phyloP scores from a whole-genome alignment of 1,139 yeast species.

The Protomyces inouyei region DNA sequence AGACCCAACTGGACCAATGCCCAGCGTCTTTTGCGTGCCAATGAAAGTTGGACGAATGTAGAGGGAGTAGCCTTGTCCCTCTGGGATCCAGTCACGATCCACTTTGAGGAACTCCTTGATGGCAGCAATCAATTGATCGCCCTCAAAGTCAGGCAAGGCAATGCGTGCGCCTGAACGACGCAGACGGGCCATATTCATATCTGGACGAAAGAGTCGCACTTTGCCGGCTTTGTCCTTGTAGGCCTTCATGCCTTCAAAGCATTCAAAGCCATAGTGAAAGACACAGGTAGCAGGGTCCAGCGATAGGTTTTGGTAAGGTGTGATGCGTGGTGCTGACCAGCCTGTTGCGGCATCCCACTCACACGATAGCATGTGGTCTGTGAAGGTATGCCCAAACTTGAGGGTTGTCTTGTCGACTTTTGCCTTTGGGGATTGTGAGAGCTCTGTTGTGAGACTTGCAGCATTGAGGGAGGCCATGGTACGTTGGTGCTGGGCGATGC shows the following conservation, averaged over 20 bases:
- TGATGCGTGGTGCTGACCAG: slow-evolving; percentile 81
- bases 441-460: slow-evolving; percentile 56
- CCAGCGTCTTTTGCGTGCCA: slow-evolving; percentile 82
- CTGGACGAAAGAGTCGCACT: slow-evolving; percentile 81
- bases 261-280: slow-evolving; percentile 89
- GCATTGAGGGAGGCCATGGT: slow-evolving; percentile 50
- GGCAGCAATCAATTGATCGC: slow-evolving; percentile 66
- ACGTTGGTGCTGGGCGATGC: background rate
- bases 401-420: slow-evolving; percentile 69
- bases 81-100: slow-evolving; percentile 75
- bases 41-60: slow-evolving; percentile 92
- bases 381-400: slow-evolving; percentile 79
- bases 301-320: slow-evolving; percentile 69
- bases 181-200: slow-evolving; percentile 87
- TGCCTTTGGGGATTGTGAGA: slow-evolving; percentile 56
- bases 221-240: slow-evolving; percentile 56
- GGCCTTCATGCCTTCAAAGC: slow-evolving; percentile 96
- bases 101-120: slow-evolving; percentile 67
- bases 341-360: slow-evolving; percentile 77
- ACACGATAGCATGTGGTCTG: slow-evolving; percentile 85
- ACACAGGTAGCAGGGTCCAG: slow-evolving; percentile 86
- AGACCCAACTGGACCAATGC: slow-evolving; percentile 72
- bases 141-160: slow-evolving; percentile 78
- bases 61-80: slow-evolving; percentile 79
- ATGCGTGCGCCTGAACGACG: slow-evolving; percentile 81